These are phyloP conservation scores for Paecilomyces dactylethromorphus DNA, from an alignment of 2,329 filamentous ascomycete species.

Conservation along the genomic window DNA sequence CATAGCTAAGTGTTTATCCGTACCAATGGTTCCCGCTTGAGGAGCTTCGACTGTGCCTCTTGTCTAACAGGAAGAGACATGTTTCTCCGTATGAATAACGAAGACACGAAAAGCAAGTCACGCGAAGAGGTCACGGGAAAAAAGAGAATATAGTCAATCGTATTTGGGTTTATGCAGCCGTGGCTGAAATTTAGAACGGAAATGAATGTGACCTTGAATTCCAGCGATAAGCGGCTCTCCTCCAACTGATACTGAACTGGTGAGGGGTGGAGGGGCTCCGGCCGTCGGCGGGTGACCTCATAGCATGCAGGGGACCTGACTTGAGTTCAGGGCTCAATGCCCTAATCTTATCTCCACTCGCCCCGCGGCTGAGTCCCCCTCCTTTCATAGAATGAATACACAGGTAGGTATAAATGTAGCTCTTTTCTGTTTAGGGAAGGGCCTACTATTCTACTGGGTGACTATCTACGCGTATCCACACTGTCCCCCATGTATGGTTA, in stretches of 20 bases:
- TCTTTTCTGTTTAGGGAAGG: no score
- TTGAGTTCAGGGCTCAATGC: not conserved
- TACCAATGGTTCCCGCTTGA: slow-evolving; percentile 30
- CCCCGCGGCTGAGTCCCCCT: not conserved
- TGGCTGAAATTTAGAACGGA: not conserved
- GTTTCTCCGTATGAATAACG: not conserved
- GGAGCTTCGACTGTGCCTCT: slow-evolving; percentile 18
- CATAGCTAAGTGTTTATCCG: not conserved
- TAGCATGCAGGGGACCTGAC: not conserved
- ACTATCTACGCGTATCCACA: no score
- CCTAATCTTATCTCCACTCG: not conserved
- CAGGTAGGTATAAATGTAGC: not conserved
- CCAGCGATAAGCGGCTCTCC: not conserved
- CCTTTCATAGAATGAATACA: not conserved
- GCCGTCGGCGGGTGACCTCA: not conserved
- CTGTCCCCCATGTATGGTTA: no score
- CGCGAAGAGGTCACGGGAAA: not conserved
- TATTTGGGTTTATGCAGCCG: no score
- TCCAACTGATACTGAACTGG: not conserved
- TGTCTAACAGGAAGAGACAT: not conserved
- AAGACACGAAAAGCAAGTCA: not conserved
- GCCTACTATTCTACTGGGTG: no score
- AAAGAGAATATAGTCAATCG: not conserved
- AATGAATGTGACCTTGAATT: not conserved
- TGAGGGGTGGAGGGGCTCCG: not conserved